A percentile compares a stretch with the other conserved stretches of the same genome.
phyloP scores from a whole-genome alignment of 129 eudicot species.

The Chrysanthemum makinoi region DNA sequence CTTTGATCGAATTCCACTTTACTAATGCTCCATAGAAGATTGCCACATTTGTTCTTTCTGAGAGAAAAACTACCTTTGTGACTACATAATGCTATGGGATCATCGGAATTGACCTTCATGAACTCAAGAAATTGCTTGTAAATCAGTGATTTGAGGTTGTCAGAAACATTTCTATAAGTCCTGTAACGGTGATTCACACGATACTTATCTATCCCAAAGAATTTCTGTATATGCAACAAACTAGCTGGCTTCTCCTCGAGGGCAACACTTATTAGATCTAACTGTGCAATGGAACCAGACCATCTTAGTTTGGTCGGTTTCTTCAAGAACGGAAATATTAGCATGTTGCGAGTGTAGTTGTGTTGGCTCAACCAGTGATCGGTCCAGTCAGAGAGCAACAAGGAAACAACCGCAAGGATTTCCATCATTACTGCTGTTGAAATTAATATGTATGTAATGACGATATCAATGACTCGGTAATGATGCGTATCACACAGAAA shows the following conservation, averaged over 20 bases:
- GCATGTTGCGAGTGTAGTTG: slow-evolving; percentile 8
- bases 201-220: slow-evolving; percentile 22
- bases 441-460: slow-evolving; percentile 39
- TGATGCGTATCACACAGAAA: slow-evolving; percentile 8
- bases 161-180: neutral
- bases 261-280: slow-evolving; percentile 33
- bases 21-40: too few species aligned
- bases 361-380: slow-evolving; percentile 37
- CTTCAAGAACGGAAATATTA: neutral
- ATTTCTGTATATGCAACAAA: slow-evolving; percentile 19
- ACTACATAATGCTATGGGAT: too few species aligned
- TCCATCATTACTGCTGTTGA: slow-evolving; percentile 35
- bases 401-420: slow-evolving; percentile 19
- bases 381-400: slow-evolving; percentile 48
- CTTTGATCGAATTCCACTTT: too few species aligned
- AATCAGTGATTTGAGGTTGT: neutral
- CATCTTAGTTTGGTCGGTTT: slow-evolving; percentile 35
- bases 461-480: slow-evolving; percentile 27
- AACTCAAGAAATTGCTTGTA: too few species aligned
- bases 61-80: too few species aligned
- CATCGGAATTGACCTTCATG: too few species aligned
- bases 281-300: slow-evolving; percentile 53
- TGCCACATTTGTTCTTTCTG: too few species aligned
- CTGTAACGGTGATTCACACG: neutral
- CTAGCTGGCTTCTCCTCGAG: slow-evolving; percentile 27